Percentiles rank a stretch among this genome's conserved stretches.
Conservation (phyloP, 345 rosid species). For the Populus nigra region DNA sequence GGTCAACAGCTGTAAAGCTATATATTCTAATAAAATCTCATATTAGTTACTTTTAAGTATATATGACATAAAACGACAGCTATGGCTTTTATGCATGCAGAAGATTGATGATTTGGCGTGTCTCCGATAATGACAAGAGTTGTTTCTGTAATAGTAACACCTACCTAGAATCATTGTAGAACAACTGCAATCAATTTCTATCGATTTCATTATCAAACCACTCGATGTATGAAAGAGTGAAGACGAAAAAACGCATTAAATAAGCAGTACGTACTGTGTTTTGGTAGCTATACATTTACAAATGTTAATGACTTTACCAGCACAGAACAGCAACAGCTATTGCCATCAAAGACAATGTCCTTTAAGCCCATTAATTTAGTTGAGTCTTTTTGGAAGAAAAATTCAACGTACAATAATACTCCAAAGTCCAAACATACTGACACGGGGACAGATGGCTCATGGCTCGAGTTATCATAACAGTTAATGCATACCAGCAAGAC, state of each 20-base stretch:
- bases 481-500: not conserved
- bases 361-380: not conserved
- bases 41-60: too few species aligned
- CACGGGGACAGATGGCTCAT: not conserved
- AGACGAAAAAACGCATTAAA: not conserved
- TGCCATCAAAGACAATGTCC: not conserved
- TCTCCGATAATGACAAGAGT: not conserved
- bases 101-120: not conserved
- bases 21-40: too few species aligned
- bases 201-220: not conserved
- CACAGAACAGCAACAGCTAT: not conserved
- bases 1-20: not conserved
- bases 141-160: not conserved
- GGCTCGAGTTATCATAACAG: not conserved
- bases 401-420: not conserved
- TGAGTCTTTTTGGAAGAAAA: not conserved
- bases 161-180: not conserved
- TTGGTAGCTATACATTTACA: not conserved
- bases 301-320: not conserved
- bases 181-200: not conserved
- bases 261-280: not conserved
- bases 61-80: not conserved
- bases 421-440: not conserved
- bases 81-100: not conserved
- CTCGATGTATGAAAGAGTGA: not conserved